phyloP scores from a whole-genome alignment of 306 rosid genomes.

The Potentilla sterilis region DNA sequence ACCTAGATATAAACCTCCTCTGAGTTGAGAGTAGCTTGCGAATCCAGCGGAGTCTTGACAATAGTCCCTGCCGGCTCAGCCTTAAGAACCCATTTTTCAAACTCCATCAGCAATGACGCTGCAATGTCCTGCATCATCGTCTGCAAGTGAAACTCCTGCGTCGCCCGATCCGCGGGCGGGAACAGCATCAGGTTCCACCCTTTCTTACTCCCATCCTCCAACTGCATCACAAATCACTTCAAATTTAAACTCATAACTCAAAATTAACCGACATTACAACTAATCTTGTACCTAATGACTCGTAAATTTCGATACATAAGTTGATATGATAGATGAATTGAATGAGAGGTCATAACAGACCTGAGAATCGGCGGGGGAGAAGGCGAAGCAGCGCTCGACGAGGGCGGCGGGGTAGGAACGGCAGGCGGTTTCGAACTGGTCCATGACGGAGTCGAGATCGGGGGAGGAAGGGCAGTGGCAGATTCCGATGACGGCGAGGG shows the following conservation, averaged over 20 bases:
- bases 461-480: slow-evolving; percentile 94
- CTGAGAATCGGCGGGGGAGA: slow-evolving; percentile 88
- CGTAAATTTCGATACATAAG: too few species aligned
- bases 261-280: neutral
- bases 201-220: slow-evolving; percentile 79
- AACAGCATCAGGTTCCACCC: slow-evolving; percentile 80
- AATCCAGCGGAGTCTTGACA: slow-evolving; percentile 95
- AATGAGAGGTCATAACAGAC: slow-evolving; percentile 13
- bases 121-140: slow-evolving; percentile 99
- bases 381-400: slow-evolving; percentile 83
- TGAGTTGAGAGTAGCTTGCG: slow-evolving; percentile 99
- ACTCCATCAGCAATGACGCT: slow-evolving; percentile 84
- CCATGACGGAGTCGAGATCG: slow-evolving; percentile 60
- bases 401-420: slow-evolving; percentile 68
- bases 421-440: slow-evolving; percentile 47
- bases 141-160: slow-evolving; percentile 79
- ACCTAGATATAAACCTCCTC: slow-evolving; percentile 99
- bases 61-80: slow-evolving; percentile 96
- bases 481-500: slow-evolving; percentile 75
- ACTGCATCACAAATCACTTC: slow-evolving; percentile 38
- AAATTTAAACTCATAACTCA: neutral
- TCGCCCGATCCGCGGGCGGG: slow-evolving; percentile 86
- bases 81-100: slow-evolving; percentile 97
- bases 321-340: too few species aligned
- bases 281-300: neutral